A percentile compares a stretch with the other conserved stretches of the same genome.
Evolutionary conservation across 2,329 filamentous ascomycete genomes (phyloP).

Genomic region (Dothistroma pini): DNA sequence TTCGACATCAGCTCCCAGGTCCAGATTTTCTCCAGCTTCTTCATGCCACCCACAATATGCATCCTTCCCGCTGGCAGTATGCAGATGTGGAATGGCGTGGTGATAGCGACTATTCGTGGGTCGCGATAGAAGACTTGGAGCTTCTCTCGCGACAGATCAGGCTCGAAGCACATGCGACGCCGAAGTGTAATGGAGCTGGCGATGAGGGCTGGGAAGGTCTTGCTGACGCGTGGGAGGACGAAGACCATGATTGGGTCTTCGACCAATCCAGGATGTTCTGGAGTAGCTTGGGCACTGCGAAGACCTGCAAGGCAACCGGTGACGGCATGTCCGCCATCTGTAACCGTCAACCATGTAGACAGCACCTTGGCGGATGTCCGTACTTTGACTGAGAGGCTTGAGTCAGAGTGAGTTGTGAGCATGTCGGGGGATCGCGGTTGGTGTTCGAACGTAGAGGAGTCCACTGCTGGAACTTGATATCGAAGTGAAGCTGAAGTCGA

Average conservation of each 20-base stretch:
- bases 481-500: neutral
- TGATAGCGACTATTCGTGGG: neutral
- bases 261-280: neutral
- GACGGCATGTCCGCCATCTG: neutral
- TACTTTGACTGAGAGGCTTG: too few relatives aligned
- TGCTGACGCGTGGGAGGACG: neutral
- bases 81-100: neutral
- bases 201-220: neutral
- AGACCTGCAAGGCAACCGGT: neutral
- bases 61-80: neutral
- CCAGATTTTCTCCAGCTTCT: too few relatives aligned
- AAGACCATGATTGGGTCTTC: neutral
- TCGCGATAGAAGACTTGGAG: neutral
- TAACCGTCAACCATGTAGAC: neutral
- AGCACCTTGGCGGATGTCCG: too few relatives aligned
- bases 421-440: neutral
- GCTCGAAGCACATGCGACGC: neutral
- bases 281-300: neutral
- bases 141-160: neutral
- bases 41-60: too few relatives aligned
- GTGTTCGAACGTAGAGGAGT: too few relatives aligned
- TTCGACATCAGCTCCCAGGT: neutral
- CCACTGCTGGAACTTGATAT: too few relatives aligned
- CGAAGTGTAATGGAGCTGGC: neutral
- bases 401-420: neutral